Evolutionary conservation across 2,329 filamentous ascomycete species (phyloP), one percentile per base, ranked within the genome.

Genomic region (Verticillium nubilum): DNA sequence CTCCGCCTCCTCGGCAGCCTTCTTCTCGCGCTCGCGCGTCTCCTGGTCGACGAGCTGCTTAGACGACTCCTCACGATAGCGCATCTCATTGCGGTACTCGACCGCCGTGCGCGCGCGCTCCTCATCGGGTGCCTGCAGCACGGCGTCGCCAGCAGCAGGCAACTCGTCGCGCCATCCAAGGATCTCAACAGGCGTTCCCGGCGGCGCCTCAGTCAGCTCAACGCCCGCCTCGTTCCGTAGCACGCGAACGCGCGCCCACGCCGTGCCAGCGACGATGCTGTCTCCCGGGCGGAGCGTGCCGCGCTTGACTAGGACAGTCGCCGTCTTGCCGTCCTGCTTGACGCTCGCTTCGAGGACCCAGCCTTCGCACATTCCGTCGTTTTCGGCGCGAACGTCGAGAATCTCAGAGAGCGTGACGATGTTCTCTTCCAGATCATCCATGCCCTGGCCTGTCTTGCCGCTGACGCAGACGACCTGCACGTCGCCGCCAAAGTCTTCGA

Each of bases 401-500:
- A 98, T 86, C 70, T 99, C 95, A 1, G 92, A 90, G 5, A 97
- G 82, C 0, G 91, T 89, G 25, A 95, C 77, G 54, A 94, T 91
- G 55, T 90, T 92, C 77, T 99, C 96, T 75, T 98, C 95, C 2
- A 99, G 82, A 56, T 96, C 90, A 17, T 86, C 80, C 88, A 99
- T 98, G 55, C 95, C 95, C 71, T 89, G 80, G 1, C 95, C 95
- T 0, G 95, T 98, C 78, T 95, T 97, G 52, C 94, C 96, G 69
- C 92, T 96, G 42, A 99, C 92, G 58, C 84, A 86, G 2, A 98
- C 91, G 19, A 92, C 91, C 73, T 98, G 95, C 19, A 95, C 91
- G 64, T 99, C 95, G 60, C 95, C 95, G 47, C 95, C 95, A 68
- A 86, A 96, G 69, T 98, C 95, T 76, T 99, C 95, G 58, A 99